Percentiles rank a stretch among this genome's conserved stretches.
These are phyloP conservation scores for Aspergillus sclerotialis DNA, from an alignment of 2,329 filamentous ascomycete species.

Conservation along the genomic window DNA sequence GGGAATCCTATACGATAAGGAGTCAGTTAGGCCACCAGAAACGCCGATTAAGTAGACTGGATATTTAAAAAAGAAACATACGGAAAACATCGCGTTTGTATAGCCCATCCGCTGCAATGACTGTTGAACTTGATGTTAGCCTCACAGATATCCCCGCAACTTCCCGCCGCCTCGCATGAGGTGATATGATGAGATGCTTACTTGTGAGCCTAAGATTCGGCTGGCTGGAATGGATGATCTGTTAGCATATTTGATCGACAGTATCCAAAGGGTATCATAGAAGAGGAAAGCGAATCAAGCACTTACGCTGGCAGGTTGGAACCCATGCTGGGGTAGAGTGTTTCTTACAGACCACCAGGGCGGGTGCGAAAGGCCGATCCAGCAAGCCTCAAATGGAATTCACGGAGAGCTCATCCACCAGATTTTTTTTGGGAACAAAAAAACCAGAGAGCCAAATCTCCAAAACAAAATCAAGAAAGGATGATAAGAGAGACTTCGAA, in stretches of 20 bases:
- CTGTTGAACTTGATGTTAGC: conserved; percentile 45
- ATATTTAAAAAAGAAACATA: conserved; percentile 60
- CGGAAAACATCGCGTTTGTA: conserved; percentile 99
- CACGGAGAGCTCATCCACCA: conserved; percentile 29
- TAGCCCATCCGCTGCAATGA: conserved; percentile 95
- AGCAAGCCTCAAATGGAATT: conserved; percentile 25
- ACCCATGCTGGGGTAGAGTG: conserved; percentile 41
- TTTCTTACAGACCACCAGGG: conserved; percentile 21
- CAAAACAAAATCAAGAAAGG: neutral
- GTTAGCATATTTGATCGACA: conserved; percentile 16
- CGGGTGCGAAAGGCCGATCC: conserved; percentile 26
- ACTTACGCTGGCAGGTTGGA: conserved; percentile 59
- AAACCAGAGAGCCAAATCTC: neutral
- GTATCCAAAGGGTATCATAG: conserved; percentile 6
- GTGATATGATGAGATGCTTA: conserved; percentile 39
- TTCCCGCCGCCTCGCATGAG: conserved; percentile 8
- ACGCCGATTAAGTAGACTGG: conserved; percentile 1
- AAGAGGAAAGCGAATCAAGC: conserved; percentile 8
- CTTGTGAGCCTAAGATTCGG: conserved; percentile 91
- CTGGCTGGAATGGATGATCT: conserved; percentile 46
- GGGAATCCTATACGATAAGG: conserved; percentile 65
- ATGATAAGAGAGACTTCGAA: neutral
- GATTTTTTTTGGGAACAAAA: no score
- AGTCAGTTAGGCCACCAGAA: conserved; percentile 11
- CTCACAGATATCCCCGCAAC: conserved; percentile 15